Conservation (phyloP, 371 early-diverging fungal species). For the Saksenaea vasiformis region DNA sequence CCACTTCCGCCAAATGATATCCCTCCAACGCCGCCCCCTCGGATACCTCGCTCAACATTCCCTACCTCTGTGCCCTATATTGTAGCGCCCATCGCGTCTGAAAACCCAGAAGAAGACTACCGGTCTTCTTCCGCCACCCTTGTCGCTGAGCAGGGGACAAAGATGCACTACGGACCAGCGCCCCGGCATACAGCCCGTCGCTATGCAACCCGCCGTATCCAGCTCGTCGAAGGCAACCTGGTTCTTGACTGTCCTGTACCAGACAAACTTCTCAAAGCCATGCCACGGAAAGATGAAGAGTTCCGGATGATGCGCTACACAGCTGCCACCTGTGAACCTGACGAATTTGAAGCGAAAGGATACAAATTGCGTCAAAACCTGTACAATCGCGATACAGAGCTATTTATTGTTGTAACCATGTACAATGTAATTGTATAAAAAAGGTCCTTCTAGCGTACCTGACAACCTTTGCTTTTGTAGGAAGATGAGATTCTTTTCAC, state of each 20-base stretch:
- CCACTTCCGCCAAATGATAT: not conserved
- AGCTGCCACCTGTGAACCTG: conserved; percentile 83
- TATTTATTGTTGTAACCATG: conserved; percentile 80
- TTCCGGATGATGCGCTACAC: conserved; percentile 82
- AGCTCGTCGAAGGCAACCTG: conserved; percentile 69
- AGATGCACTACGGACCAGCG: conserved; percentile 40
- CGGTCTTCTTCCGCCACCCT: conserved; percentile 11
- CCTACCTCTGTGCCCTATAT: not conserved
- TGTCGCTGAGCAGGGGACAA: conserved; percentile 6
- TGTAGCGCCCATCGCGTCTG: not conserved
- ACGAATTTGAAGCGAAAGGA: conserved; percentile 70
- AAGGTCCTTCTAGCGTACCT: too few relatives aligned
- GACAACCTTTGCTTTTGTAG: too few relatives aligned
- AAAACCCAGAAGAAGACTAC: not conserved
- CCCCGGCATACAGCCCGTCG: conserved; percentile 44
- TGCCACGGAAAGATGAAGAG: conserved; percentile 60
- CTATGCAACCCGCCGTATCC: conserved; percentile 36
- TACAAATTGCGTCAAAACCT: conserved; percentile 83
- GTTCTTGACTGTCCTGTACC: conserved; percentile 77
- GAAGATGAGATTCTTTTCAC: conserved; percentile 69
- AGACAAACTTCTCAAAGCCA: conserved; percentile 52
- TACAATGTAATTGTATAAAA: conserved; percentile 31
- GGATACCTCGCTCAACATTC: not conserved
- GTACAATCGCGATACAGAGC: conserved; percentile 79
- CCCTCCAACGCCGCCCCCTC: not conserved